These are phyloP conservation scores for Vaccinium corymbosum DNA, from an alignment of 148 eudicot species.

Conservation along the genomic window DNA sequence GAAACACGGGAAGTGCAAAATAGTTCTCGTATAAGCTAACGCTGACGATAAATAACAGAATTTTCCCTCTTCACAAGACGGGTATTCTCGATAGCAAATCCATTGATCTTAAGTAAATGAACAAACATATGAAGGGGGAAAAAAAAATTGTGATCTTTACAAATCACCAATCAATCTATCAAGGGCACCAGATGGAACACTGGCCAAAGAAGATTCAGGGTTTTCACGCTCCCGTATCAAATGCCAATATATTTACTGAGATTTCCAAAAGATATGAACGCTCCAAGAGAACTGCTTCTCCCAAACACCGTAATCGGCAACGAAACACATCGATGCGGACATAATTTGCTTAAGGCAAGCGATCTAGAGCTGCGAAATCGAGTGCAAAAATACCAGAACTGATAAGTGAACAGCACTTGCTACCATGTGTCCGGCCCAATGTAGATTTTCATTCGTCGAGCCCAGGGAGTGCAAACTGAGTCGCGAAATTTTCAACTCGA, in stretches of 20 bases:
- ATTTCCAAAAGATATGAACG: background rate
- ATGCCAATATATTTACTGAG: background rate
- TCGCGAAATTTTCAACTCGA: conserved; percentile 60
- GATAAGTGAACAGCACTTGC: background rate
- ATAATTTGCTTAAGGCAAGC: background rate
- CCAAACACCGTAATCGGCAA: background rate
- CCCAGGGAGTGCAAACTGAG: conserved; percentile 74
- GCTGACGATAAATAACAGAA: background rate
- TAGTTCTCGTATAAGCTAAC: background rate
- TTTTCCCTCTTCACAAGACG: background rate
- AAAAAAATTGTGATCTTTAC: background rate
- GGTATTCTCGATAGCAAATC: background rate
- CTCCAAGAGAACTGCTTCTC: background rate
- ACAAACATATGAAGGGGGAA: background rate
- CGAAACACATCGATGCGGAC: background rate
- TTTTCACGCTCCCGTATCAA: background rate
- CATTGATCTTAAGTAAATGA: background rate
- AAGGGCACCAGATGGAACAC: background rate
- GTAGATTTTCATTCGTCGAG: conserved; percentile 27
- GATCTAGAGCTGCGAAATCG: background rate
- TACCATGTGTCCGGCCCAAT: background rate
- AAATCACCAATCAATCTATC: background rate
- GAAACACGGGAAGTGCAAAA: background rate
- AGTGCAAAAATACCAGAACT: background rate
- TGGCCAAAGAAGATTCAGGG: background rate